Percentiles rank a stretch among this genome's conserved stretches.
Evolutionary conservation across 2,329 filamentous ascomycete genomes (phyloP).

Genomic region (Tricladium varicosporioides): DNA sequence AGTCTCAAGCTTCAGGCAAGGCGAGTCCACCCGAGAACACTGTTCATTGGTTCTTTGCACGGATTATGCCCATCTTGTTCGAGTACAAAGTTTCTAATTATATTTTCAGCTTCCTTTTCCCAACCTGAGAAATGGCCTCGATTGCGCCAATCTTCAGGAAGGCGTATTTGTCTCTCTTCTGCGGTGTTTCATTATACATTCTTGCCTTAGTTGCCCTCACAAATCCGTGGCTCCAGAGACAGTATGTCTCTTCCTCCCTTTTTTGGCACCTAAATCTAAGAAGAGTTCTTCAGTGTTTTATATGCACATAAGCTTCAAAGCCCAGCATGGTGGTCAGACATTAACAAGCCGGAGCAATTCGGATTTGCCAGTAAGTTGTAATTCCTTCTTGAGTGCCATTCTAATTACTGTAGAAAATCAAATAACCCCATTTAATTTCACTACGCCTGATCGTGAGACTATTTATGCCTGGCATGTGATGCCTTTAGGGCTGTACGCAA

Average conservation of each 20-base stretch:
- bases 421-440: conserved; percentile 79
- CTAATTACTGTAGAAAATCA: conserved; percentile 63
- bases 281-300: conserved; percentile 51
- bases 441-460: conserved; percentile 70
- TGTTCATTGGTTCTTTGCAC: background rate
- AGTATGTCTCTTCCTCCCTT: conserved; percentile 54
- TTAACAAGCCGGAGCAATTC: conserved; percentile 76
- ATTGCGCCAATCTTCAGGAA: conserved; percentile 46
- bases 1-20: background rate
- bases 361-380: conserved; percentile 72
- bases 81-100: background rate
- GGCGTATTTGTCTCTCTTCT: conserved; percentile 49
- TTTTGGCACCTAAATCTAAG: conserved; percentile 4
- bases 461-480: conserved; percentile 91
- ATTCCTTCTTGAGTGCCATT: background rate
- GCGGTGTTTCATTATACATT: conserved; percentile 63
- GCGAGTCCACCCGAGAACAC: background rate
- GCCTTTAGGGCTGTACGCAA: conserved; percentile 71
- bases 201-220: conserved; percentile 63
- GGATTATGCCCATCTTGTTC: background rate
- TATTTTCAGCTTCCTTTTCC: background rate
- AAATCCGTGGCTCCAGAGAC: conserved; percentile 71
- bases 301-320: conserved; percentile 77
- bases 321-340: conserved; percentile 67
- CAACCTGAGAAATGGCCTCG: conserved; percentile 24